Percentiles rank a stretch among this genome's conserved stretches.
These are phyloP conservation scores for Pistacia integerrima DNA, from an alignment of 345 rosid species.

Conservation along the genomic window DNA sequence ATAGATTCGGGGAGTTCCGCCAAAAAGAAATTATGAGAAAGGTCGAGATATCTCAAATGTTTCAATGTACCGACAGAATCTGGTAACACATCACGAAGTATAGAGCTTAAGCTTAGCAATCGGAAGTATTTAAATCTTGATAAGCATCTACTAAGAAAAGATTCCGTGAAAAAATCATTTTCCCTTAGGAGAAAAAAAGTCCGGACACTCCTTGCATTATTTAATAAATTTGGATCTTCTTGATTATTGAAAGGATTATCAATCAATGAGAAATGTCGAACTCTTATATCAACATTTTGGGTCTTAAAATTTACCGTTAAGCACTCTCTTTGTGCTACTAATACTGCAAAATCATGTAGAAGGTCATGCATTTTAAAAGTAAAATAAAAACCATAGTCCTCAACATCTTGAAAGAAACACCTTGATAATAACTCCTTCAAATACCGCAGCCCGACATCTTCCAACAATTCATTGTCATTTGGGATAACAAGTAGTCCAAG, in stretches of 20 bases:
- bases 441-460: not conserved
- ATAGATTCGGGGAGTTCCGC: no score
- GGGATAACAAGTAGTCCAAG: no score
- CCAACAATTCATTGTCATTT: not conserved
- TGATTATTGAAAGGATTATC: no score
- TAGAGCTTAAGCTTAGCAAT: not conserved
- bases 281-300: no score
- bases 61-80: conserved; percentile 20
- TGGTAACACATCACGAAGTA: conserved; percentile 15
- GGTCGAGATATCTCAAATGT: conserved; percentile 28
- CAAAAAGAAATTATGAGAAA: not conserved
- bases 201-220: no score
- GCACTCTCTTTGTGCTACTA: no score
- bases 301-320: no score
- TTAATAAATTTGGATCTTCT: no score
- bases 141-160: not conserved
- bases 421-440: not conserved
- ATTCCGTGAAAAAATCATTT: not conserved
- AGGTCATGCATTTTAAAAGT: no score
- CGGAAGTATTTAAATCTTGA: conserved; percentile 13
- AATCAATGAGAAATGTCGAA: no score
- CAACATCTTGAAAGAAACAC: not conserved
- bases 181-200: no score
- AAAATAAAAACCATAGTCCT: not conserved
- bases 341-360: no score